Evolutionary conservation across 2,329 filamentous ascomycete species (phyloP).

Genomic region (Delphinella strobiligena): DNA sequence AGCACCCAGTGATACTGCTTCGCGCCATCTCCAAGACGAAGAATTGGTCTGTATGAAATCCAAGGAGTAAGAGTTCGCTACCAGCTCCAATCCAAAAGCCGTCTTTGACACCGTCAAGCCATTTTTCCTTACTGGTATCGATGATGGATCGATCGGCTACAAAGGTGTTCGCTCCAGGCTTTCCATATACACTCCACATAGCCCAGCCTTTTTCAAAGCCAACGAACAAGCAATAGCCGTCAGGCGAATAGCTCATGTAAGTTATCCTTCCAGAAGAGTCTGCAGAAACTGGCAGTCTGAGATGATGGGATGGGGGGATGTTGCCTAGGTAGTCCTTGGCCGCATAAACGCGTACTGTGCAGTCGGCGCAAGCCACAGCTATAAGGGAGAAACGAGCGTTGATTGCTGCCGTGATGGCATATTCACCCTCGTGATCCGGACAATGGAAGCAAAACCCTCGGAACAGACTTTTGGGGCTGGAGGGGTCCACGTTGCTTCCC

Average conservation of each 20-base stretch:
- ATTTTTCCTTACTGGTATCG: slow-evolving; percentile 60
- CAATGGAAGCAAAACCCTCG: slow-evolving; percentile 83
- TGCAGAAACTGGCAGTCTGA: slow-evolving; percentile 56
- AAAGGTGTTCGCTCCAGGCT: slow-evolving; percentile 77
- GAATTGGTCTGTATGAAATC: slow-evolving; percentile 16
- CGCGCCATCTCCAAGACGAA: slow-evolving; percentile 69
- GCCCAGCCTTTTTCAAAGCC: slow-evolving; percentile 90
- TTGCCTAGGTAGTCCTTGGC: slow-evolving; percentile 90
- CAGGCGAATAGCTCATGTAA: slow-evolving; percentile 75
- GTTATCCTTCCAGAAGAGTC: slow-evolving; percentile 58
- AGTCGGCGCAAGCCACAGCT: slow-evolving; percentile 70
- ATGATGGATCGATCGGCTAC: slow-evolving; percentile 53
- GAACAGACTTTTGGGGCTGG: slow-evolving; percentile 56
- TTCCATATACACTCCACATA: slow-evolving; percentile 95
- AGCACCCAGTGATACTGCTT: slow-evolving; percentile 85
- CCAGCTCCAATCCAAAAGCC: slow-evolving; percentile 82
- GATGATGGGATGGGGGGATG: slow-evolving; percentile 72
- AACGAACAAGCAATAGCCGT: slow-evolving; percentile 91
- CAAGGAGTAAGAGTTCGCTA: slow-evolving; percentile 69
- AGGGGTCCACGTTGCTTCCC: slow-evolving; percentile 24
- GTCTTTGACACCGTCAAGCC: slow-evolving; percentile 67
- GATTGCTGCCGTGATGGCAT: slow-evolving; percentile 65
- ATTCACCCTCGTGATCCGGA: slow-evolving; percentile 47
- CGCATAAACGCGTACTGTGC: slow-evolving; percentile 76
- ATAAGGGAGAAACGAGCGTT: slow-evolving; percentile 93